Base-by-base conservation (phyloP, 2,329 filamentous ascomycete species). In the Chrysoporthe deuterocubensis region DNA sequence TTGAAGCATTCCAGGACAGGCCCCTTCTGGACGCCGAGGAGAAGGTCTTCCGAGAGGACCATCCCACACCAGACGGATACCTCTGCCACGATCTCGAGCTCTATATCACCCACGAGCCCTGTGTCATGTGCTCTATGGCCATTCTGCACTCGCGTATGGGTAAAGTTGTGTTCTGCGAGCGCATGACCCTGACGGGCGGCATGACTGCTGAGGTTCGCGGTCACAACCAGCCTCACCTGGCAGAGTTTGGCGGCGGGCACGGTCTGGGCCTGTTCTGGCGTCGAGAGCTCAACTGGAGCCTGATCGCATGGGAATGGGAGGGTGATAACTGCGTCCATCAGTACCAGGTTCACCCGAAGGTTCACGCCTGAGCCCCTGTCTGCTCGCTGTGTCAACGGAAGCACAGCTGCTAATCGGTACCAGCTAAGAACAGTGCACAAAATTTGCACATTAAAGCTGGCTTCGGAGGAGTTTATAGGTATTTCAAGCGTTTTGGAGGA, bases 61-160 rank as follows among this genome's bases (percentile, higher is more conserved):
- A 90, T 74, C 87, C 86, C 52, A 87, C 84, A 71, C 86, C 87
- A 43, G 92, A 93, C 72, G 95, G 95, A 64, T 99, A 99, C 77
- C 88, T 99, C 26, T 98, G 95, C 80, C 93, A 97, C 72, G 92
- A 93, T 65, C 86, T 99, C 42, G 95, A 98, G 78, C 87, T 99
- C 67, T 98, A 97, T 80, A 84, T 96, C 69, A 97, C 94, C 2
- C 94, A 98, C 76, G 96, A 99, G 80, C 96, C 96, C 5, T 99
- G 96, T 77, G 87, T 97, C 69, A 96, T 97, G 87, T 99, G 96
- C 80, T 93, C 92, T 46, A 98, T 98, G 96, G 96, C 93, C 1
- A 91, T 98, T 73, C 84, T 98, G 32, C 94, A 98, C 77, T 97
- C 95, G 9, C 89, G 96, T 62, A 97, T 99, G 85, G 90, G 92